Conservation (phyloP, 108 stramenopile genomes). For the Epithemia pelagica region DNA sequence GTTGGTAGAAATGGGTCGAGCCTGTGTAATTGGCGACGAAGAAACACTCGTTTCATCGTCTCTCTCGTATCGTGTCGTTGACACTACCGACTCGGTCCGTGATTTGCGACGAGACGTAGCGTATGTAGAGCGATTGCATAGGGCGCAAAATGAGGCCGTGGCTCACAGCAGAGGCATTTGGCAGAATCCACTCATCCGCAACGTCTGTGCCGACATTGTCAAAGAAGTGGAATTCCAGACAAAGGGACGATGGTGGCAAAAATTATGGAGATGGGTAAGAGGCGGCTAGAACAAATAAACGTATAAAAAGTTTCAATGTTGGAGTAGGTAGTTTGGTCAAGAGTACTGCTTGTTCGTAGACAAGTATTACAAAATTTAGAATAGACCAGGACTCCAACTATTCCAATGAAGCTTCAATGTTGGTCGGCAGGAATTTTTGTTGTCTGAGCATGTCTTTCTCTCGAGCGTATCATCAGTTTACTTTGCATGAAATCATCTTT, state of each 20-base stretch:
- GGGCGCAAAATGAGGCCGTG: conserved; percentile 50
- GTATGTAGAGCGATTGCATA: conserved; percentile 50
- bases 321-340: no score
- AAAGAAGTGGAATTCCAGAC: conserved; percentile 50
- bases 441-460: no score
- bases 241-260: conserved; percentile 29
- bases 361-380: no score
- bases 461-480: no score
- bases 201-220: conserved; percentile 35
- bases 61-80: conserved; percentile 8
- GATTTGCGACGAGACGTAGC: conserved; percentile 51
- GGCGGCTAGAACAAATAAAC: conserved; percentile 13
- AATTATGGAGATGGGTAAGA: conserved; percentile 40
- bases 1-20: conserved; percentile 25
- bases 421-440: no score
- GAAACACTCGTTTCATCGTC: conserved; percentile 4
- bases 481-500: no score
- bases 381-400: no score
- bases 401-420: no score
- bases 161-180: conserved; percentile 58
- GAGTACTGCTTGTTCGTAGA: no score
- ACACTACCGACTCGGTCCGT: conserved; percentile 44
- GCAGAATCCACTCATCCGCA: conserved; percentile 36
- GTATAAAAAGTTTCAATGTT: no score
- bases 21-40: conserved; percentile 11